Evolutionary conservation across 176 grass and related monocot genomes (phyloP), one percentile per base, ranked within the genome.

Genomic region (Rhynchospora breviuscula): DNA sequence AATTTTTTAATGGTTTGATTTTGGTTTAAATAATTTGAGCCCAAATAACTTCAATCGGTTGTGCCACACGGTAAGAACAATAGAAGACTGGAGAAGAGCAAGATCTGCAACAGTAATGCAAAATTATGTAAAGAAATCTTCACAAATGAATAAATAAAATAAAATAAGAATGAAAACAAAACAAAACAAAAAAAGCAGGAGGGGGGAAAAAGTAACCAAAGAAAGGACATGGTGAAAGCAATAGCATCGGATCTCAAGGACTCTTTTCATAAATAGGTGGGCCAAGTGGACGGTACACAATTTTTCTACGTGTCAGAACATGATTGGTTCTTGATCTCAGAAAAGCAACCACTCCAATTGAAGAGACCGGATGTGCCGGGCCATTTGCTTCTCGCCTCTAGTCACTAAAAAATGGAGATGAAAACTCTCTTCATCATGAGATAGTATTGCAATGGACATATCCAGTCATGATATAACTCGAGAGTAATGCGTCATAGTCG

Each of bases 201-300:
- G 7, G 11, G 10, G 0, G 8, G 60, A 79, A 64, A 25, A 23
- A 7, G 2, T 3, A 12, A 67, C 4, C 1, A 54, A 82, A 48
- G 12, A 82, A 82, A 68, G 80, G 80, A 82, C 62, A 22, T 1
- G 44, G 59, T 51, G 35, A 82, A 52, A 67, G 80, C 40, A 77
- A 54, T 31, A 78, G 73, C 23, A 18, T 78, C 25, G 48, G 51
- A 78, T 22, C 67, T 62, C 43, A 77, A 31, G 73, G 21, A 54
- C 22, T 56, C 17, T 67, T 29, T 82, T 26, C 35, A 51, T 82
- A 65, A 65, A 67, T 82, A 18, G 59, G 62, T 82, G 80, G 80
- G 21, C 22, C 63, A 29, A 10, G 5, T 68, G 26, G 62, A 63
- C 57, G 57, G 29, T 59, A 59, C 29, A 82, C 40, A 67, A 44